phyloP scores from a whole-genome alignment of 2,329 filamentous ascomycete genomes.

The Malbranchea cinnamomea region DNA sequence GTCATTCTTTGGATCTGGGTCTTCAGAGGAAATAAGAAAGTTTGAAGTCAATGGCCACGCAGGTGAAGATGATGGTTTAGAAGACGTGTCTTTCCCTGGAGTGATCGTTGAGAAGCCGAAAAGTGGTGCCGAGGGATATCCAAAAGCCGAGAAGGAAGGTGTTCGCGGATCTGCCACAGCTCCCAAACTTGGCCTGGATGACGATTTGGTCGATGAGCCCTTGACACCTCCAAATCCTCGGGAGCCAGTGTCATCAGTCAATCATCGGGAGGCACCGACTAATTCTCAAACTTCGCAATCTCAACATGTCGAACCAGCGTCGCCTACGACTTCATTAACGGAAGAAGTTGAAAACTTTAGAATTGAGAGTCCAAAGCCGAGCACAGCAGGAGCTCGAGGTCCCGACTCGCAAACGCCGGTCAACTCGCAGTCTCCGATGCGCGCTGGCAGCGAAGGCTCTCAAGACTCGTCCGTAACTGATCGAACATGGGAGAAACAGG shows the following conservation, averaged over 20 bases:
- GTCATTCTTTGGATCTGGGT: constrained; percentile 30
- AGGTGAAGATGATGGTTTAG: constrained; percentile 82
- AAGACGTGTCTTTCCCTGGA: constrained; percentile 60
- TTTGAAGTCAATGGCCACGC: constrained; percentile 69
- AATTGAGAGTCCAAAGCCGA: too few species aligned
- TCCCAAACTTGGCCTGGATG: constrained; percentile 43
- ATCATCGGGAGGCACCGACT: background rate
- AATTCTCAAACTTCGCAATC: constrained; percentile 1
- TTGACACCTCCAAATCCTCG: constrained; percentile 45
- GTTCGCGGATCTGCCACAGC: constrained; percentile 12
- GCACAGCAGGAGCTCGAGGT: too few species aligned
- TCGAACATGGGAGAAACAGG: too few species aligned
- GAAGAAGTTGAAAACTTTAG: constrained; percentile 43
- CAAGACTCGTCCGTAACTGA: too few species aligned
- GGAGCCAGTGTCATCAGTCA: constrained; percentile 9
- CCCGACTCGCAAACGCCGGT: too few species aligned
- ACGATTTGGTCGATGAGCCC: constrained; percentile 66
- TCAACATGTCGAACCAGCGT: constrained; percentile 20
- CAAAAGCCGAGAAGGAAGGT: constrained; percentile 16
- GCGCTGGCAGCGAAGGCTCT: too few species aligned
- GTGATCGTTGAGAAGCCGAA: constrained; percentile 61
- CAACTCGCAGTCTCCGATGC: too few species aligned
- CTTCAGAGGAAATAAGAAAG: constrained; percentile 51
- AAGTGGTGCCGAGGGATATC: constrained; percentile 49
- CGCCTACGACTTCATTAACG: constrained; percentile 39